These are phyloP conservation scores for Apiotrichum porosum DNA, from an alignment of 1,284 basidiomycete genomes.

Conservation along the genomic window DNA sequence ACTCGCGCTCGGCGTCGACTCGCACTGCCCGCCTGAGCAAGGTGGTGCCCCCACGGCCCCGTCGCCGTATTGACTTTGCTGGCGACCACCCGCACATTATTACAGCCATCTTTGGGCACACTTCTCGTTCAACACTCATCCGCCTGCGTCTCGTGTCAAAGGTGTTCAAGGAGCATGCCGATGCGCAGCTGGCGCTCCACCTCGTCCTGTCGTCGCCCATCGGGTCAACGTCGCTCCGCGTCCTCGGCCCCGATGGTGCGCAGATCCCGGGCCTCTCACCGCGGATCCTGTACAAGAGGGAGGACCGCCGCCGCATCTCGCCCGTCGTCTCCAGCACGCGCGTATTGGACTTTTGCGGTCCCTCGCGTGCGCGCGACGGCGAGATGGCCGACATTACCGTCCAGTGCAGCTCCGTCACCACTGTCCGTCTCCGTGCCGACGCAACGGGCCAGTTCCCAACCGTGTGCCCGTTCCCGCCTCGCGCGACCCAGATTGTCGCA, in stretches of 20 bases:
- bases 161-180: constrained; percentile 8
- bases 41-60: no score
- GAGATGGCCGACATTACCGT: background rate
- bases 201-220: constrained; percentile 1
- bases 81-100: constrained; percentile 11
- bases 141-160: constrained; percentile 7
- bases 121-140: constrained; percentile 4
- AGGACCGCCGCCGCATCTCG: background rate
- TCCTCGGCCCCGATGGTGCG: background rate
- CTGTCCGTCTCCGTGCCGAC: constrained; percentile 9
- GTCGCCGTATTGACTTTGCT: background rate
- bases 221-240: background rate
- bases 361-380: background rate
- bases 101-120: constrained; percentile 6
- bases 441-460: constrained; percentile 3
- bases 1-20: no score
- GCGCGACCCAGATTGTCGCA: constrained; percentile 4
- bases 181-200: constrained; percentile 9
- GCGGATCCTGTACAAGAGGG: background rate
- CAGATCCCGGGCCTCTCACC: constrained; percentile 4
- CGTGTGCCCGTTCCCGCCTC: constrained; percentile 2
- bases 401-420: background rate
- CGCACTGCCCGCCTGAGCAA: no score
- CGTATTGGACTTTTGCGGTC: constrained; percentile 8
- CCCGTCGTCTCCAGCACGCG: constrained; percentile 6